Evolutionary conservation across 1,284 basidiomycete species (phyloP).

Genomic region (Puccinia novopanici): DNA sequence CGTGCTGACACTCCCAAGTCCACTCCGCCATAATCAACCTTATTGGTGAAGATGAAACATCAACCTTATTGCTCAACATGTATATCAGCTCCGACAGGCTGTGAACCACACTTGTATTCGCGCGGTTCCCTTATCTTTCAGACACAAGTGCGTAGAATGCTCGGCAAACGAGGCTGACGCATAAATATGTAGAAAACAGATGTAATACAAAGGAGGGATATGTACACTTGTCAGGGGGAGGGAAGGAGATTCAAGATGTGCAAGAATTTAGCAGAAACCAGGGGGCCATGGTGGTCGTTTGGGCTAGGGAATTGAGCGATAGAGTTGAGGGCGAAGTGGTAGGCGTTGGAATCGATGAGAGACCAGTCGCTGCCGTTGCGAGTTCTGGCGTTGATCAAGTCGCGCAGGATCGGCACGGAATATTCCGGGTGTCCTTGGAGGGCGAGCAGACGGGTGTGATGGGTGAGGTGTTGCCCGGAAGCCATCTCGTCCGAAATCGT

Average conservation of each 20-base stretch:
- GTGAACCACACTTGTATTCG: too few relatives aligned
- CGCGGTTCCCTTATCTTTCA: too few relatives aligned
- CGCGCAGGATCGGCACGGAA: not conserved
- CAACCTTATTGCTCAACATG: too few relatives aligned
- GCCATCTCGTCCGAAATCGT: not conserved
- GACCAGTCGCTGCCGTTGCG: not conserved
- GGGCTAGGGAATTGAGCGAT: not conserved
- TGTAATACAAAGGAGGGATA: not conserved
- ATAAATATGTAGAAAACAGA: too few relatives aligned
- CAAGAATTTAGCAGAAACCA: not conserved
- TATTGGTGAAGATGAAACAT: too few relatives aligned
- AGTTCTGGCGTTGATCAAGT: not conserved
- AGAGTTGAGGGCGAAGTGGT: not conserved
- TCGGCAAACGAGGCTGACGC: too few relatives aligned
- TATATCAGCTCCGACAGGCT: too few relatives aligned
- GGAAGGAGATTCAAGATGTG: slow-evolving; percentile 5
- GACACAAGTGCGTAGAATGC: too few relatives aligned
- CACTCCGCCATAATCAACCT: too few relatives aligned
- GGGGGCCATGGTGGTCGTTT: not conserved
- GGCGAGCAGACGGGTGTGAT: not conserved
- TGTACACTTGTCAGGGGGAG: not conserved
- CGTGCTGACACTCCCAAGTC: too few relatives aligned
- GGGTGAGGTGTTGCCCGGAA: too few relatives aligned
- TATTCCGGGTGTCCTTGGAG: slow-evolving; percentile 37
- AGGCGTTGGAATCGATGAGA: not conserved